Base-by-base conservation (phyloP, 2,329 filamentous ascomycete genomes). In the Aspergillus unguis region DNA sequence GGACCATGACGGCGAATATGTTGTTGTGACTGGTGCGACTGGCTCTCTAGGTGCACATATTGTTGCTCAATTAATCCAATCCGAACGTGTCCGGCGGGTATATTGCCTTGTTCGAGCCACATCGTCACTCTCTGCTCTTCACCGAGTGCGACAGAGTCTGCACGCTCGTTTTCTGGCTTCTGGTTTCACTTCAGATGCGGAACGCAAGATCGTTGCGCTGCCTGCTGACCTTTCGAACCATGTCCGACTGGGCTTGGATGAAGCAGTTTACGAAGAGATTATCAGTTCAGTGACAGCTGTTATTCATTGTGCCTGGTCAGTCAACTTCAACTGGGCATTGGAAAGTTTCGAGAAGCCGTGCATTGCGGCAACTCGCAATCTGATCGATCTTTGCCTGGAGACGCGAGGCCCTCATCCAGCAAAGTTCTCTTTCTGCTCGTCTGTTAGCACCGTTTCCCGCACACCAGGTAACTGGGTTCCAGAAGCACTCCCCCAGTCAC, bases 251-350 rank as follows among this genome's bases (percentile, higher is more conserved):
- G 83, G 81, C 1, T 65, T 86, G 2, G 61, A 70, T 5, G 55
- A 65, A 2, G 60, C 69, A 0, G 60, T 68, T 3, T 80, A 80
- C 60, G 46, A 65, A 0, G 50, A 65, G 3, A 60, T 85, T 0
- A 66, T 68, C 2, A 53, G 58, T 3, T 69, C 77, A 42, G 68
- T 74, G 0, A 80, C 78, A 1, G 64, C 76, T 1, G 73, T 89
- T n/a, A 77, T 88, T 48, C 84, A 86, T 62, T 75, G 83, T 6
- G 83, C 83, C n/a, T 86, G 84, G 84, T 75, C 79, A 1, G 84
- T 86, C 23, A 85, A 86, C 65, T 86, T 86, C 69, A 78, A 77
- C 32, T 72, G 82, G 54, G 75, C 77, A 2, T 69, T 86, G 1
- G 69, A 68, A 27, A 81, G 77, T 56, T 86, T 86, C 60, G 75